Percentiles rank a stretch among this genome's conserved stretches.
These are phyloP conservation scores for Nicotiana undulata DNA, from an alignment of 257 asterid species.

Conservation along the genomic window DNA sequence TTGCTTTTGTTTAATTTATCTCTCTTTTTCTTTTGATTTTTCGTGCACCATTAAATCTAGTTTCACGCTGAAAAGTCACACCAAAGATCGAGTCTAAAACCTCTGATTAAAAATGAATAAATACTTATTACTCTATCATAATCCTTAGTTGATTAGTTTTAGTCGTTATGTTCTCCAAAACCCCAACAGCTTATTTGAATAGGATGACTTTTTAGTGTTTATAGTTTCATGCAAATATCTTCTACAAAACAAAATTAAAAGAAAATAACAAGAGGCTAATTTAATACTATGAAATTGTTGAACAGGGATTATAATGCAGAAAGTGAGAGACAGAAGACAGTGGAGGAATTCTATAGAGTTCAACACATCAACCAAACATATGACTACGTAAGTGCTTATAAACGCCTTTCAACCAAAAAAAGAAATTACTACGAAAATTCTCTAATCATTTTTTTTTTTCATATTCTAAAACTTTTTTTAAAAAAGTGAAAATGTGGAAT, in stretches of 20 bases:
- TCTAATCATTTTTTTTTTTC: too few species aligned
- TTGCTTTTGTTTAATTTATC: neutral
- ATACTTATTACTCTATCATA: too few species aligned
- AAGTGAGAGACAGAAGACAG: conserved; percentile 53
- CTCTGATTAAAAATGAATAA: too few species aligned
- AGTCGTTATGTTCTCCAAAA: too few species aligned
- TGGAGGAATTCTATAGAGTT: conserved; percentile 61
- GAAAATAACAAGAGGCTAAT: neutral
- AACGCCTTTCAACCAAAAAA: neutral
- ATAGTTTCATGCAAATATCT: neutral
- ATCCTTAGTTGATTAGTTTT: too few species aligned
- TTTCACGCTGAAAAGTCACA: too few species aligned
- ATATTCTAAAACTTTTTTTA: too few species aligned
- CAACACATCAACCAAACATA: conserved; percentile 62
- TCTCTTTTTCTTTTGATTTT: fast-evolving
- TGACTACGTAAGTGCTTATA: conserved; percentile 38
- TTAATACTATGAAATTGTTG: neutral
- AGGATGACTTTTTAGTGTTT: too few species aligned
- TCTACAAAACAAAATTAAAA: neutral
- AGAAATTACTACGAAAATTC: neutral
- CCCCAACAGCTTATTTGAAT: too few species aligned
- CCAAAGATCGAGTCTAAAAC: too few species aligned
- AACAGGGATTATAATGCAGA: conserved; percentile 57
- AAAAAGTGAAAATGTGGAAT: too few species aligned
- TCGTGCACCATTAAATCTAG: neutral